A percentile compares a stretch with the other conserved stretches of the same genome.
Conservation (phyloP, 2,329 filamentous ascomycete species). For the Aspergillus tanneri region DNA sequence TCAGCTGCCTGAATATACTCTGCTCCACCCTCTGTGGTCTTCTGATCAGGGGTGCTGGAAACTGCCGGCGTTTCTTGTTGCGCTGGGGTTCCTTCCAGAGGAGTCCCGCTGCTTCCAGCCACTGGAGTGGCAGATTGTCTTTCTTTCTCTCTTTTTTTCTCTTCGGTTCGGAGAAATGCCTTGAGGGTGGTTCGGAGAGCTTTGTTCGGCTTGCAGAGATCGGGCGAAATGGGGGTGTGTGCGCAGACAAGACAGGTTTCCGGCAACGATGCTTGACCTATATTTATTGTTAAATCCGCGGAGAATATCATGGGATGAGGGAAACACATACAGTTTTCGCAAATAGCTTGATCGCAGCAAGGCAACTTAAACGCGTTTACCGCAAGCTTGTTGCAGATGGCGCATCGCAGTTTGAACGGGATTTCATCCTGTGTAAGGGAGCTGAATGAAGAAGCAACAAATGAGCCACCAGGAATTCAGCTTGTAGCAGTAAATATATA, state of each 20-base stretch:
- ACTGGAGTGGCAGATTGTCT: slow-evolving; percentile 42
- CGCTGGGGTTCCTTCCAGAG: slow-evolving; percentile 20
- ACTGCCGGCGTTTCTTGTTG: slow-evolving; percentile 18
- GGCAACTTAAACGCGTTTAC: slow-evolving; percentile 87
- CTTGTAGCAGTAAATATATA: too few species aligned
- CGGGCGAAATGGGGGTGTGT: slow-evolving; percentile 80
- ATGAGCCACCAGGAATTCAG: neutral
- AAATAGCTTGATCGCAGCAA: slow-evolving; percentile 94
- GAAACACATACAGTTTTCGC: slow-evolving; percentile 72
- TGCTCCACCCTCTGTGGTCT: slow-evolving; percentile 4
- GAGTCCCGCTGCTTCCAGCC: slow-evolving; percentile 26
- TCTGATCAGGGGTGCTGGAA: slow-evolving; percentile 21
- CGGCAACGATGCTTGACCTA: slow-evolving; percentile 73
- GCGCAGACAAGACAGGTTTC: slow-evolving; percentile 89
- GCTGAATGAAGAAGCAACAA: slow-evolving; percentile 45
- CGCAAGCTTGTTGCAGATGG: slow-evolving; percentile 86
- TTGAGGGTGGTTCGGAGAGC: slow-evolving; percentile 87
- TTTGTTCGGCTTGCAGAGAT: slow-evolving; percentile 86
- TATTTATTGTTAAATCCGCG: slow-evolving; percentile 1
- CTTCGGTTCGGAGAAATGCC: slow-evolving; percentile 84
- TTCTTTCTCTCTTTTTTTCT: slow-evolving; percentile 78
- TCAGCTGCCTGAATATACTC: slow-evolving; percentile 16
- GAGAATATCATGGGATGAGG: neutral
- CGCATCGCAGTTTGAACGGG: slow-evolving; percentile 94
- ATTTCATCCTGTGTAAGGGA: slow-evolving; percentile 79